Percentiles rank a stretch among this genome's conserved stretches.
These are phyloP conservation scores for Theileria parva DNA, from an alignment of 169 alveolate species.

Conservation along the genomic window DNA sequence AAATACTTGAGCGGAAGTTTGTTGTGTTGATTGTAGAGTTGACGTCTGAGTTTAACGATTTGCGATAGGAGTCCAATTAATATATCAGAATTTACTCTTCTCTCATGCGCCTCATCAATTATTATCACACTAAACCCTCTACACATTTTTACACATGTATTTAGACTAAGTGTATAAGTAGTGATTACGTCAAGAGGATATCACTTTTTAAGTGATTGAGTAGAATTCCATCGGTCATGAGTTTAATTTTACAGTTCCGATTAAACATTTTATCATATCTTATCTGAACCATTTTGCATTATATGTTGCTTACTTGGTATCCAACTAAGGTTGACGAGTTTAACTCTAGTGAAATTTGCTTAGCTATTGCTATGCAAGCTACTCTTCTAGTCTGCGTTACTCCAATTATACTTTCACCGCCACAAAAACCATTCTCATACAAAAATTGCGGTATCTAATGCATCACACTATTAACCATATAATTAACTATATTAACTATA, in stretches of 20 bases:
- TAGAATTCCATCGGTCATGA: slow-evolving; percentile 99
- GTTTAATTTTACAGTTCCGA: slow-evolving; percentile 84
- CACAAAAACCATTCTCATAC: slow-evolving; percentile 90
- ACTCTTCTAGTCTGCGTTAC: slow-evolving; percentile 97
- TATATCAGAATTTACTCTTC: slow-evolving; percentile 97
- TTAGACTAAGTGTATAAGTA: background rate
- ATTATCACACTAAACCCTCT: slow-evolving; percentile 93
- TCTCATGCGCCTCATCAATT: slow-evolving; percentile 99
- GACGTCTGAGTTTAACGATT: slow-evolving; percentile 64
- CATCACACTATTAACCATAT: slow-evolving; percentile 43
- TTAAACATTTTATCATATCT: slow-evolving; percentile 71
- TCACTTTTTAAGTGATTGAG: slow-evolving; percentile 92
- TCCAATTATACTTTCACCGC: slow-evolving; percentile 76
- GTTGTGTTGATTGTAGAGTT: slow-evolving; percentile 14
- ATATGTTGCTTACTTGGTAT: slow-evolving; percentile 80
- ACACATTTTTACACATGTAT: slow-evolving; percentile 13
- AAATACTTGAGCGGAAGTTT: slow-evolving; percentile 58
- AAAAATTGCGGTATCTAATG: slow-evolving; percentile 90
- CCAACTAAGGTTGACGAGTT: slow-evolving; percentile 66
- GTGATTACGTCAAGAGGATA: slow-evolving; percentile 65
- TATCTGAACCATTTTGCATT: slow-evolving; percentile 56
- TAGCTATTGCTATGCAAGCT: slow-evolving; percentile 79
- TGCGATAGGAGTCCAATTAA: slow-evolving; percentile 95
- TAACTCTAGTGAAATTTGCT: slow-evolving; percentile 74
- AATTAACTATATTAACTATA: background rate